Conservation (phyloP, 179 eudicot species). For the Gypsophila paniculata region DNA sequence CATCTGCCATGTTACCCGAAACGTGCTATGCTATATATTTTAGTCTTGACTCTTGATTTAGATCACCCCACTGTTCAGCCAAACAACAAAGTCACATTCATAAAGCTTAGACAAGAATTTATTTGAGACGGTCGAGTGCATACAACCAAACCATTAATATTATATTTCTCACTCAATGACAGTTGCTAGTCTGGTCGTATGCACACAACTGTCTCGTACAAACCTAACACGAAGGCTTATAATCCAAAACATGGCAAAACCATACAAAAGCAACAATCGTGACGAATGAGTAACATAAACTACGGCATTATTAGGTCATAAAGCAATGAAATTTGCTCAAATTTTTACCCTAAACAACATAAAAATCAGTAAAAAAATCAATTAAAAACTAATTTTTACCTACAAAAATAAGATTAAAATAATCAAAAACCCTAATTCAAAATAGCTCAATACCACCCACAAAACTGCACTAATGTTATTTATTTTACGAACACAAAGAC, state of each 20-base stretch:
- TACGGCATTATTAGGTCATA: not conserved
- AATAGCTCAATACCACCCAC: no score
- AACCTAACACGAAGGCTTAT: not conserved
- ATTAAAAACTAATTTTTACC: no score
- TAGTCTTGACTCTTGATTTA: not conserved
- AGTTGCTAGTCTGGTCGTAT: no score
- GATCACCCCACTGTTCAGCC: conserved; percentile 7
- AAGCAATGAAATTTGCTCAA: not conserved
- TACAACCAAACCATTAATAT: no score
- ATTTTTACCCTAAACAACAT: not conserved
- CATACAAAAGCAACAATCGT: not conserved
- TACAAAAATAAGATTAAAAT: no score
- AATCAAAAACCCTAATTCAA: not conserved
- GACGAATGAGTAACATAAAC: not conserved
- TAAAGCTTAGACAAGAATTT: not conserved
- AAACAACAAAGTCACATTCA: not conserved
- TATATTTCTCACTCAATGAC: no score
- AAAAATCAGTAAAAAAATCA: not conserved
- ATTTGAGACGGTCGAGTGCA: not conserved
- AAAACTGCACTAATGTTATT: no score
- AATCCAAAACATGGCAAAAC: not conserved
- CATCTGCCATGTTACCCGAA: conserved; percentile 49
- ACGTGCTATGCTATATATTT: not conserved
- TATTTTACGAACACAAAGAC: no score
- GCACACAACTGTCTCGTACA: no score